A percentile compares a stretch with the other conserved stretches of the same genome.
phyloP scores from a whole-genome alignment of 768 basidiomycete species.

The Calocera viscosa region DNA sequence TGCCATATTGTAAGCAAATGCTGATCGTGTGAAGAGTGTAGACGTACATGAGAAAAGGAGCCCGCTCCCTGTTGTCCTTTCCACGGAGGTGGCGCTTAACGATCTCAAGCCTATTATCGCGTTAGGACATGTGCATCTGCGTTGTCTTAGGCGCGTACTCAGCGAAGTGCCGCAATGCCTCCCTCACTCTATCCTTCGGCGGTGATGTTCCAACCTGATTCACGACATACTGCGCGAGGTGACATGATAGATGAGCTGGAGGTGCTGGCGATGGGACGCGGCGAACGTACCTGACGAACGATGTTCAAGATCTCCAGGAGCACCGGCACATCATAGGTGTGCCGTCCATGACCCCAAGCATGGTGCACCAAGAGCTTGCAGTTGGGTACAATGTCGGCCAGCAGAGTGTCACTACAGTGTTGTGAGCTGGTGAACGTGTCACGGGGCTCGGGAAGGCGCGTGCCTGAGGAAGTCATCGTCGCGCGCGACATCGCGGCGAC shows the following conservation, averaged over 20 bases:
- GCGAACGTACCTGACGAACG: slow-evolving; percentile 56
- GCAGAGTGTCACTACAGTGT: not conserved
- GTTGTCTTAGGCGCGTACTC: not conserved
- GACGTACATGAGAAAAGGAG: not conserved
- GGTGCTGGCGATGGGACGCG: slow-evolving; percentile 22
- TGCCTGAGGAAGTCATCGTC: slow-evolving; percentile 79
- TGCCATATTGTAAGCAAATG: slow-evolving; percentile 20
- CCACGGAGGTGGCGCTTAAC: not conserved
- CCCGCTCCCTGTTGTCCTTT: not conserved
- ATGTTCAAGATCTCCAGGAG: slow-evolving; percentile 46
- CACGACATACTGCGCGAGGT: slow-evolving; percentile 16
- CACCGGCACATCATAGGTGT: not conserved
- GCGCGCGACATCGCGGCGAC: slow-evolving; percentile 59
- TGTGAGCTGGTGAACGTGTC: not conserved
- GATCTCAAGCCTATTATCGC: not conserved
- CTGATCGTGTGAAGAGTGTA: not conserved
- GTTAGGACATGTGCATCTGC: not conserved
- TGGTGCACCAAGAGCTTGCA: not conserved
- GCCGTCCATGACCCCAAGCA: not conserved
- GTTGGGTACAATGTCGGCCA: not conserved
- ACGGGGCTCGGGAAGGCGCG: slow-evolving; percentile 5
- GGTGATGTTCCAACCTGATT: not conserved
- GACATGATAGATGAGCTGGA: slow-evolving; percentile 39
- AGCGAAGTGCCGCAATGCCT: not conserved
- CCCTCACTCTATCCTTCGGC: not conserved